These are phyloP conservation scores for Mycena belliarum DNA, from an alignment of 768 basidiomycete genomes.

Conservation along the genomic window DNA sequence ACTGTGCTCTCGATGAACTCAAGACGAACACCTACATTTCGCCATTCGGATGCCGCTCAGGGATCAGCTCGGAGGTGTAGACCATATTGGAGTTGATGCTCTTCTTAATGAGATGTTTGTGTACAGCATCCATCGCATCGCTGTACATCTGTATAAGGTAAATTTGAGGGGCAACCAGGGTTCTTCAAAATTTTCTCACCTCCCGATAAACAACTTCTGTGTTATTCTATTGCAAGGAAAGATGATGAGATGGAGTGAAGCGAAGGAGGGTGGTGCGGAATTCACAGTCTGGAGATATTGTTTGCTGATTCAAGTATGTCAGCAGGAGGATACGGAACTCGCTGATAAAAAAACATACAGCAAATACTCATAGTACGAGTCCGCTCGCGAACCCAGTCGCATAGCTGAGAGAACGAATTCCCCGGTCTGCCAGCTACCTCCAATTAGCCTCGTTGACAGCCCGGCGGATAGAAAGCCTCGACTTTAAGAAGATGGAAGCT, in stretches of 20 bases:
- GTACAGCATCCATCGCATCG: constrained; percentile 80
- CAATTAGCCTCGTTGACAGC: neutral
- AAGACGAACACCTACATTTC: constrained; percentile 34
- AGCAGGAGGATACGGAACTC: neutral
- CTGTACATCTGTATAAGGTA: constrained; percentile 75
- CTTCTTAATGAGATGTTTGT: constrained; percentile 68
- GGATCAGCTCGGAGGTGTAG: constrained; percentile 83
- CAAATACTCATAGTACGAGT: constrained; percentile 93
- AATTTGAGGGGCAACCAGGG: neutral
- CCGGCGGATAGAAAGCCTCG: constrained; percentile 23
- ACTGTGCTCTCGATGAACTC: neutral
- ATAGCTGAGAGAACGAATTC: constrained; percentile 66
- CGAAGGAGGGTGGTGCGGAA: neutral
- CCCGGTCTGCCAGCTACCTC: constrained; percentile 36
- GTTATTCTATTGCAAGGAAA: constrained; percentile 49
- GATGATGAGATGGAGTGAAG: neutral
- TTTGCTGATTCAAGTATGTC: constrained; percentile 46
- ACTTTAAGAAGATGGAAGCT: constrained; percentile 86
- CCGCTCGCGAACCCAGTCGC: constrained; percentile 87
- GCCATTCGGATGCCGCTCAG: constrained; percentile 44
- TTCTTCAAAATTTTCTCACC: constrained; percentile 35
- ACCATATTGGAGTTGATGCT: constrained; percentile 59
- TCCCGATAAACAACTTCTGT: constrained; percentile 78
- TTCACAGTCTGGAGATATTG: constrained; percentile 81
- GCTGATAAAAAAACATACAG: constrained; percentile 46